Evolutionary conservation across 169 alveolate genomes (phyloP).

Genomic region (Cryptosporidium andersoni): DNA sequence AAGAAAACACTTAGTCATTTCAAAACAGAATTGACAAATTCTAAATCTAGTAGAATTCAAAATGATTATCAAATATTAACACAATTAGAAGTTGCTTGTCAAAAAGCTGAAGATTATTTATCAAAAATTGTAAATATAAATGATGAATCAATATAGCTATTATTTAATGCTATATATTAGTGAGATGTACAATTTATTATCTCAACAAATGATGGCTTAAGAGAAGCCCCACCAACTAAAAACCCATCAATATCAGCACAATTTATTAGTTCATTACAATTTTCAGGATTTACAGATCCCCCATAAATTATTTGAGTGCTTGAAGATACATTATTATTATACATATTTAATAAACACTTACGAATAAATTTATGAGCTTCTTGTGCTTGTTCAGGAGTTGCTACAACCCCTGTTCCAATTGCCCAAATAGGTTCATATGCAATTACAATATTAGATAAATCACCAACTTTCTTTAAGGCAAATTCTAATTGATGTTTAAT

Average conservation of each 20-base stretch:
- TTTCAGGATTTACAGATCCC: conserved; percentile 95
- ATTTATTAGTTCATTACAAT: conserved; percentile 91
- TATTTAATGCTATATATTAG: background rate
- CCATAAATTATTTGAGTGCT: conserved; percentile 95
- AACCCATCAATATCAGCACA: conserved; percentile 97
- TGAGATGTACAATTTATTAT: conserved; percentile 85
- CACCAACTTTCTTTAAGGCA: conserved; percentile 75
- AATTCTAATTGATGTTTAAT: conserved; percentile 86
- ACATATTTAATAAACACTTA: conserved; percentile 10
- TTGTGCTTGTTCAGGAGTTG: conserved; percentile 95
- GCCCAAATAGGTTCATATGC: conserved; percentile 99
- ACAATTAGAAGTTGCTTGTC: conserved; percentile 56
- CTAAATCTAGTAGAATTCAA: conserved; percentile 13
- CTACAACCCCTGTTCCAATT: conserved; percentile 98
- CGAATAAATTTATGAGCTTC: conserved; percentile 87
- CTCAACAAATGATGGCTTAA: conserved; percentile 93
- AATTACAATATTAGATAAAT: conserved; percentile 91
- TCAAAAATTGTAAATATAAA: conserved; percentile 10
- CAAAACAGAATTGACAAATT: conserved; percentile 5
- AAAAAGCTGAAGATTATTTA: conserved; percentile 48
- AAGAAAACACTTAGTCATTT: conserved; percentile 39
- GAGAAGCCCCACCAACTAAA: conserved; percentile 98
- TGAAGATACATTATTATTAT: background rate
- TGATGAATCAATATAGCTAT: background rate
- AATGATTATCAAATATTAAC: conserved; percentile 38